Evolutionary conservation across 2,329 filamentous ascomycete species (phyloP).

Genomic region (Epichloe elymi): DNA sequence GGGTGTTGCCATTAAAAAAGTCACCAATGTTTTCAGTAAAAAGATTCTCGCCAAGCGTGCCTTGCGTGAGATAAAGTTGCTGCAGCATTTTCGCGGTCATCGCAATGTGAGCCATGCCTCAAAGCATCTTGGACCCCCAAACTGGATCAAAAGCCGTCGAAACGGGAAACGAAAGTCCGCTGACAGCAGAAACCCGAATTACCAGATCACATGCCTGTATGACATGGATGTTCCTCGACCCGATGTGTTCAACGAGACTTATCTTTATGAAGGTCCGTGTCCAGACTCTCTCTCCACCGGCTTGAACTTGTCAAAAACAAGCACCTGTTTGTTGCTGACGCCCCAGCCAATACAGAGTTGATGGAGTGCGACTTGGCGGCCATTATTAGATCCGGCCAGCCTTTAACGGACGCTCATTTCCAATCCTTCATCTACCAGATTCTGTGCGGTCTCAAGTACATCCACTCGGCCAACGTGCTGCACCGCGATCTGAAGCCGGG

Average conservation of each 20-base stretch:
- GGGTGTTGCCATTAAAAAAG: conserved; percentile 97
- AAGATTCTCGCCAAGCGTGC: conserved; percentile 98
- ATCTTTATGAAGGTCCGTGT: conserved; percentile 78
- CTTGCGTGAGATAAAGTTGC: conserved; percentile 92
- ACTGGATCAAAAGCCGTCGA: not conserved
- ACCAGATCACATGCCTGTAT: conserved; percentile 91
- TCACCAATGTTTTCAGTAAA: conserved; percentile 99
- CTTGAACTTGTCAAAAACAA: not conserved
- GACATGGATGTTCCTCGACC: conserved; percentile 98
- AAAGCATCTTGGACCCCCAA: not conserved
- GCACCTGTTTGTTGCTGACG: not conserved
- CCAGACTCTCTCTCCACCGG: not conserved
- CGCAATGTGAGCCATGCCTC: conserved; percentile 53
- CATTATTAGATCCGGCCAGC: conserved; percentile 94
- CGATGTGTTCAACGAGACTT: conserved; percentile 97
- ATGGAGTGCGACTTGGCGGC: conserved; percentile 99
- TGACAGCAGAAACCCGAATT: not conserved
- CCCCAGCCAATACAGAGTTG: conserved; percentile 50
- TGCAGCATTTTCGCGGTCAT: conserved; percentile 92
- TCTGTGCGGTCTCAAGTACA: conserved; percentile 95
- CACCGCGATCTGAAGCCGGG: conserved; percentile 96
- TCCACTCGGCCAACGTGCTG: conserved; percentile 94
- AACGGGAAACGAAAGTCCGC: not conserved
- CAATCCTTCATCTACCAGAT: conserved; percentile 99
- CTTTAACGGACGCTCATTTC: conserved; percentile 95